Evolutionary conservation across 2,329 filamentous ascomycete genomes (phyloP).

Genomic region (Ophiostoma perfectum): DNA sequence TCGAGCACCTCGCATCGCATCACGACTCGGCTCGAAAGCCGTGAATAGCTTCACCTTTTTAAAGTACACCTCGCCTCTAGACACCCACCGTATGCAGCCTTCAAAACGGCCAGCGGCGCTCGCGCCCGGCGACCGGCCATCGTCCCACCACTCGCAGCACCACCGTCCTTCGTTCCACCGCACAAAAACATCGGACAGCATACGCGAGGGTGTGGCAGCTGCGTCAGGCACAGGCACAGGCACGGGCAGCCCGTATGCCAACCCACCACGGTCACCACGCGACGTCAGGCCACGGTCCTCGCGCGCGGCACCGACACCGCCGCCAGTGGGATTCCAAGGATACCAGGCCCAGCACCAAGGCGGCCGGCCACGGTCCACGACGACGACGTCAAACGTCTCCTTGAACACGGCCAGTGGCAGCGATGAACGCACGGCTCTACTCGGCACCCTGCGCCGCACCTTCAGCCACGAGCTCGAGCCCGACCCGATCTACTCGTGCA

Average conservation of each 20-base stretch:
- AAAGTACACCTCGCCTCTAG: neutral
- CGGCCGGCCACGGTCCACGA: neutral
- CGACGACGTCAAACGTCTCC: constrained; percentile 7
- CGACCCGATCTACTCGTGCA: constrained; percentile 48
- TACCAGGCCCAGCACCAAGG: neutral
- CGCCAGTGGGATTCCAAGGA: neutral
- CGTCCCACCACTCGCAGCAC: neutral
- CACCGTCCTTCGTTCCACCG: neutral
- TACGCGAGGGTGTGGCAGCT: neutral
- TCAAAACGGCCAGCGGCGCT: neutral
- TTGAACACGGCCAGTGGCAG: neutral
- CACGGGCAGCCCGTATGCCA: neutral
- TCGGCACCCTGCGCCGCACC: constrained; percentile 31
- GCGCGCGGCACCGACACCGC: neutral
- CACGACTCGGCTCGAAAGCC: neutral
- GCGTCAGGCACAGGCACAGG: neutral
- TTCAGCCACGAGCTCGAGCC: constrained; percentile 37
- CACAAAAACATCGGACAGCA: constrained; percentile 2
- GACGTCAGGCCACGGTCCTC: neutral
- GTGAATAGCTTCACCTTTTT: neutral
- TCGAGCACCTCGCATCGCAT: neutral
- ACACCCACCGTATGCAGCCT: constrained; percentile 6
- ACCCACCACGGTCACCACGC: neutral
- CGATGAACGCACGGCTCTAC: constrained; percentile 25
- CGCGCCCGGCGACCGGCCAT: constrained; percentile 1